Conservation (phyloP, 345 rosid species). For the Lepidium sativum region DNA sequence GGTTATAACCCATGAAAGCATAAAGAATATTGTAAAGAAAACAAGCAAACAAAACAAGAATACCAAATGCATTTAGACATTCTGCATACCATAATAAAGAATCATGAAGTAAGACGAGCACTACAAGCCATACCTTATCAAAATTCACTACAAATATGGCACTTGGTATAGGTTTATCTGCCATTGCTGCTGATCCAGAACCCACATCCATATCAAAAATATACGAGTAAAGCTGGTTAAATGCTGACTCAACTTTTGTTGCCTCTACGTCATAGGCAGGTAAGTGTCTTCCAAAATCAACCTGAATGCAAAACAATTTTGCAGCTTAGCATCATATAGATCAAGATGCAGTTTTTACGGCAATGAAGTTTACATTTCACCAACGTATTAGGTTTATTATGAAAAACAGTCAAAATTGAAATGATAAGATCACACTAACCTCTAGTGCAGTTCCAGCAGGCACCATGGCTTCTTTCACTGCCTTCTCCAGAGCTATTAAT, state of each 20-base stretch:
- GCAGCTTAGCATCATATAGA: not conserved
- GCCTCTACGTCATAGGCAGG: slow-evolving; percentile 94
- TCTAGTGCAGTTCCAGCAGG: slow-evolving; percentile 86
- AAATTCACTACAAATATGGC: slow-evolving; percentile 87
- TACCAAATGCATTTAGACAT: not conserved
- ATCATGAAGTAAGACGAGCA: slow-evolving; percentile 8
- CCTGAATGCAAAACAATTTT: slow-evolving; percentile 26
- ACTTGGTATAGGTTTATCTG: slow-evolving; percentile 73
- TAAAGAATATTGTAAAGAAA: not conserved
- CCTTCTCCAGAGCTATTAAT: slow-evolving; percentile 80
- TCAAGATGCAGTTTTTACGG: not conserved
- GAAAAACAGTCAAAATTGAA: not conserved
- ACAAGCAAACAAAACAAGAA: not conserved
- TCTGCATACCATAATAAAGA: slow-evolving; percentile 3
- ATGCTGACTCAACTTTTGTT: slow-evolving; percentile 62
- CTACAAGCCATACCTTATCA: slow-evolving; percentile 63
- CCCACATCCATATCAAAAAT: slow-evolving; percentile 63
- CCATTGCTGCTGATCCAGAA: slow-evolving; percentile 39
- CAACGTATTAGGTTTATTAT: not conserved
- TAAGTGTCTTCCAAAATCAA: slow-evolving; percentile 88
- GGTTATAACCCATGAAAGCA: not conserved
- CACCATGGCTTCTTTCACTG: slow-evolving; percentile 73
- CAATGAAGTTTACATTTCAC: not conserved
- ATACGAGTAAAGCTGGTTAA: slow-evolving; percentile 67
- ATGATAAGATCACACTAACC: slow-evolving; percentile 33